Evolutionary conservation across 202 grass and related monocot genomes (phyloP).

Genomic region (Sporobolus alterniflorus): DNA sequence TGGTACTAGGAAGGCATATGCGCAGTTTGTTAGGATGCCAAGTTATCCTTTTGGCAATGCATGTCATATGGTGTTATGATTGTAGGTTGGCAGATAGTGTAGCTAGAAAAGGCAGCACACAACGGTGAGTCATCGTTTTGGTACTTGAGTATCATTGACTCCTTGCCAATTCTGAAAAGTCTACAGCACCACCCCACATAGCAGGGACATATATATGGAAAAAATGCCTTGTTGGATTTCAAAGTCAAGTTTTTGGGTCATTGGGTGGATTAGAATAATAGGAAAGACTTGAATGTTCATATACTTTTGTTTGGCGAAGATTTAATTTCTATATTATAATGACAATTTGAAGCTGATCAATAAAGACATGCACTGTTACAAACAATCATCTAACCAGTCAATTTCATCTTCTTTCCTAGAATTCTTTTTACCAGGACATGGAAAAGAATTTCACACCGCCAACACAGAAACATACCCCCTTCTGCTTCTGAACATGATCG

Average conservation of each 20-base stretch:
- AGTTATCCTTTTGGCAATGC: constrained; percentile 58
- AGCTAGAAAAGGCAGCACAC: constrained; percentile 60
- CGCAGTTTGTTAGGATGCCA: constrained; percentile 62
- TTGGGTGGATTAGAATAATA: not conserved
- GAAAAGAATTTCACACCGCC: no score
- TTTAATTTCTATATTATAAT: not conserved
- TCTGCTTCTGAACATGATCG: no score
- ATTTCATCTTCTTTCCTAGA: no score
- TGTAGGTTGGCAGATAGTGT: constrained; percentile 55
- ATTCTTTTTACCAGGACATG: no score
- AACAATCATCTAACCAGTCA: no score
- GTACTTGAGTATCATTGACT: constrained; percentile 66
- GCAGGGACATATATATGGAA: constrained; percentile 13
- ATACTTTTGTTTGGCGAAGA: not conserved
- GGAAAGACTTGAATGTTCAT: not conserved
- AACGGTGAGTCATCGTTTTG: constrained; percentile 59
- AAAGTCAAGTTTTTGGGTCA: constrained; percentile 7
- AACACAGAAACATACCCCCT: no score
- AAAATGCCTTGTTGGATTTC: not conserved
- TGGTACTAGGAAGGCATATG: constrained; percentile 42
- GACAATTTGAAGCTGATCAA: no score
- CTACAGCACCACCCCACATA: not conserved
- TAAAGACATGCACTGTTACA: no score
- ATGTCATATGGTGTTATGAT: constrained; percentile 49
- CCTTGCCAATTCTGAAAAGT: constrained; percentile 34